Base-by-base conservation (phyloP, 257 asterid species). In the Mitragyna speciosa region DNA sequence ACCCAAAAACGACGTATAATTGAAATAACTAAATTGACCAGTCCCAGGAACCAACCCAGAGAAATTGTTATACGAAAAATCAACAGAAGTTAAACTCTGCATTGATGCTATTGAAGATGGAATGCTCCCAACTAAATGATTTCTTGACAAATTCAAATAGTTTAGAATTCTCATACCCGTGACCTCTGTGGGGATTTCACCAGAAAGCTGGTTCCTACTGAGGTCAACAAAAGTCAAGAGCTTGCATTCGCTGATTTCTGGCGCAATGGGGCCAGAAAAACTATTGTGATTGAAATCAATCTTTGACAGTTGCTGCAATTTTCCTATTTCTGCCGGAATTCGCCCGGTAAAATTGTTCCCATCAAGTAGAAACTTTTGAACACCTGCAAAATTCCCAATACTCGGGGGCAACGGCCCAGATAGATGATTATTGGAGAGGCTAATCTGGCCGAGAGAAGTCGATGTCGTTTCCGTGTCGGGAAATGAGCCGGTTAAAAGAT, bases 41-140 rank as follows among this genome's bases (percentile, higher is more conserved):
- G 92, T 92, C 1, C 92, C 94, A 12, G 99, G 98, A 78, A 95
- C 99, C 77, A 93, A 88, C 79, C 99, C 99, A 61, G 99, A 89
- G 14, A 95, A 79, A 78, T 95, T 95, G 84, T 95, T 95, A 39
- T 92, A 95, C 2, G 99, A 95, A 84, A 95, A 95, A 91, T 95
- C 99, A 43, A 95, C 97, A 31, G 97, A 92, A 67, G 99, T 95
- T 86, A 95, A 85, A 66, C 99, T 93, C 87, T 95, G 97, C 97
- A 95, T 95, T 64, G 88, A 85, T 65, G 99, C 72, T 51, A 95
- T 84, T 36, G 97, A 85, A 61, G 92, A 81, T 3, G 99, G 99
- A 76, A 95, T 95, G 81, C 86, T 84, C 69, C 99, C 99, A 58
- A 84, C 73, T 68, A 95, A 87, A 82, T 91, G 89, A 75, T 93